Conservation (phyloP, 345 rosid species). For the Moricandia arvensis region DNA sequence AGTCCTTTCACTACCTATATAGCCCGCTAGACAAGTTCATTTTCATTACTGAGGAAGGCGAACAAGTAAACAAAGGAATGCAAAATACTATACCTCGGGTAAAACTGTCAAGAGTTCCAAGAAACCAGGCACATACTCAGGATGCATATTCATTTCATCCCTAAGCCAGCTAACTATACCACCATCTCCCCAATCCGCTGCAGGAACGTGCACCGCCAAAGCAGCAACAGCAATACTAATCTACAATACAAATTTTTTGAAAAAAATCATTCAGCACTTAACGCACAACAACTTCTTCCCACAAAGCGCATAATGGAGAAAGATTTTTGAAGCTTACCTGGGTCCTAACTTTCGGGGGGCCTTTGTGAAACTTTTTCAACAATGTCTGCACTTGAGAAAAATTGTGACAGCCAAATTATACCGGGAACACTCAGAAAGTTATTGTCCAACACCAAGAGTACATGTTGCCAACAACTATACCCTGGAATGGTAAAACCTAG, state of each 20-base stretch:
- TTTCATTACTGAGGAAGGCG: background rate
- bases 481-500: background rate
- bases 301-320: slow-evolving; percentile 6
- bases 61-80: slow-evolving; percentile 7
- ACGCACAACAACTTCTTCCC: background rate
- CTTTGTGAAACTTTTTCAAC: slow-evolving; percentile 87
- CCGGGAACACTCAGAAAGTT: background rate
- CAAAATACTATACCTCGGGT: slow-evolving; percentile 72
- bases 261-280: slow-evolving; percentile 6
- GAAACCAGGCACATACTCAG: slow-evolving; percentile 92
- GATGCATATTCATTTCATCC: slow-evolving; percentile 92
- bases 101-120: slow-evolving; percentile 93
- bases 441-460: background rate
- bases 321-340: slow-evolving; percentile 55
- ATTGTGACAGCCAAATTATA: slow-evolving; percentile 4
- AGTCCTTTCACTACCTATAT: slow-evolving; percentile 19
- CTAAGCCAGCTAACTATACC: slow-evolving; percentile 90
- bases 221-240: slow-evolving; percentile 99
- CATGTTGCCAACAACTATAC: background rate
- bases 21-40: background rate
- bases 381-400: slow-evolving; percentile 62
- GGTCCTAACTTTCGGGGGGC: slow-evolving; percentile 97
- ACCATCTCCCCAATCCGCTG: slow-evolving; percentile 95
- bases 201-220: slow-evolving; percentile 96
- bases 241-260: slow-evolving; percentile 51